Conservation (phyloP, 2,329 filamentous ascomycete species). For the Chaetothyriales sp. region DNA sequence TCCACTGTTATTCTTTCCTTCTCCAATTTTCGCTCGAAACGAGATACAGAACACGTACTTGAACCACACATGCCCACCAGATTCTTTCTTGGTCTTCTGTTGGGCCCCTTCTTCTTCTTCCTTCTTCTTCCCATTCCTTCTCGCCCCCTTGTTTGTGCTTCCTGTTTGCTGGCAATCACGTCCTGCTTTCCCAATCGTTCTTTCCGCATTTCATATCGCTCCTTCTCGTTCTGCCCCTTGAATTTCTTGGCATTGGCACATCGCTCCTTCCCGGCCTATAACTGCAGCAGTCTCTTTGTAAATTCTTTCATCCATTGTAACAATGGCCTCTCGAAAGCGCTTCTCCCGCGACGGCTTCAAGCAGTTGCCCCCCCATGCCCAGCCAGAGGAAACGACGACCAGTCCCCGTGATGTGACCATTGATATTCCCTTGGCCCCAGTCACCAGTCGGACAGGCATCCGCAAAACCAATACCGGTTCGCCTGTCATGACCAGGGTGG, state of each 20-base stretch:
- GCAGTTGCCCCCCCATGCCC: slow-evolving; percentile 24
- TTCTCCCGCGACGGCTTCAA: slow-evolving; percentile 33
- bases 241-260: too few relatives aligned
- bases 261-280: too few relatives aligned
- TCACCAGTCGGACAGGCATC: slow-evolving; percentile 34
- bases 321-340: slow-evolving; percentile 19
- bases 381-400: slow-evolving; percentile 28
- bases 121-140: neutral
- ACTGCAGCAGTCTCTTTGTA: neutral
- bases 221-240: too few relatives aligned
- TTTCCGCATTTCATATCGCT: too few relatives aligned
- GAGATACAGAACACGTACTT: neutral
- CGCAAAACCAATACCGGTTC: slow-evolving; percentile 23
- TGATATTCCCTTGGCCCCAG: slow-evolving; percentile 46
- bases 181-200: too few relatives aligned
- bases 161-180: too few relatives aligned
- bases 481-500: slow-evolving; percentile 22
- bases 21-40: neutral
- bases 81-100: neutral
- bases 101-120: neutral
- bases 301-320: neutral
- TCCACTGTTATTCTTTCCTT: neutral
- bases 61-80: neutral
- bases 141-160: neutral
- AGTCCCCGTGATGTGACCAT: slow-evolving; percentile 39